Evolutionary conservation across 1,284 basidiomycete genomes (phyloP).

Genomic region (Irpex sp.): DNA sequence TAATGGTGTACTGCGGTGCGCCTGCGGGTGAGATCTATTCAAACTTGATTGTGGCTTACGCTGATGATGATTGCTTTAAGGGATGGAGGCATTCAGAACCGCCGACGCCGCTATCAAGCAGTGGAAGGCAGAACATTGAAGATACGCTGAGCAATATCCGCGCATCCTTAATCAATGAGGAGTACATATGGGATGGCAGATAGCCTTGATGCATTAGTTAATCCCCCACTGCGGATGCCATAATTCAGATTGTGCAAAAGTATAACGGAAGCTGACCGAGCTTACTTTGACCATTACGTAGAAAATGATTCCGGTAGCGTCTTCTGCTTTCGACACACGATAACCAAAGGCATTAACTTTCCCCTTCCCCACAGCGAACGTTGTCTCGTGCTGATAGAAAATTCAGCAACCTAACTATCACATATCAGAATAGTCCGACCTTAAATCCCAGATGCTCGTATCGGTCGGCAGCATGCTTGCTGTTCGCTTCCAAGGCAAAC

Average conservation of each 20-base stretch:
- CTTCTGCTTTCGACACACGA: background rate
- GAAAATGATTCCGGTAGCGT: background rate
- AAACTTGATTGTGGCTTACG: background rate
- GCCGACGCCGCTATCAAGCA: conserved; percentile 2
- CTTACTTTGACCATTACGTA: background rate
- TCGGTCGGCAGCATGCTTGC: background rate
- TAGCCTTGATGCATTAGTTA: too few species aligned
- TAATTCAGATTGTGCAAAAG: too few species aligned
- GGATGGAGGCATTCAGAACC: conserved; percentile 3
- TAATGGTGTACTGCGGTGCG: conserved; percentile 4
- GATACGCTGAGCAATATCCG: too few species aligned
- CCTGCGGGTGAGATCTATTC: conserved; percentile 1
- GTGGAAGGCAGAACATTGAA: conserved; percentile 3
- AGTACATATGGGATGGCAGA: too few species aligned
- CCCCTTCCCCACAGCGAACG: background rate
- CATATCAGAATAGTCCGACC: background rate
- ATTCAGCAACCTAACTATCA: too few species aligned
- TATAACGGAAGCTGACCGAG: background rate
- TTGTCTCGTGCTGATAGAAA: background rate
- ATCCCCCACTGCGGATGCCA: too few species aligned
- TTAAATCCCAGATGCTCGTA: background rate
- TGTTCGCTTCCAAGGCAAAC: background rate
- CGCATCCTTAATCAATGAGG: too few species aligned
- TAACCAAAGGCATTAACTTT: background rate
- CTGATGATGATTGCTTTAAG: background rate